These are phyloP conservation scores for Trichosporon asahii DNA, from an alignment of 1,284 basidiomycete species.

Conservation along the genomic window DNA sequence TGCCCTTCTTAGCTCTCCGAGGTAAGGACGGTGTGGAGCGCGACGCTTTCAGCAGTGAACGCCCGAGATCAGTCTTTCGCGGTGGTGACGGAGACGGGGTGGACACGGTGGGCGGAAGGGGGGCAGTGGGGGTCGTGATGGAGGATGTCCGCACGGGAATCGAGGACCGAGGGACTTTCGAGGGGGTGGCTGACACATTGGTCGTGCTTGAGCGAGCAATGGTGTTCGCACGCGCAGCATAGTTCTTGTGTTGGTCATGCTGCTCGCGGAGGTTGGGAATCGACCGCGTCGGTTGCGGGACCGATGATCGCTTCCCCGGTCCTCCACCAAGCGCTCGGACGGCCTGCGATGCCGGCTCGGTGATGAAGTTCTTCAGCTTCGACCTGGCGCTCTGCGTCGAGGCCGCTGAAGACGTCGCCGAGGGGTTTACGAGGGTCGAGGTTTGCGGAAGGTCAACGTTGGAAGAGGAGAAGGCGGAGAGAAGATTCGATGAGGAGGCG, in stretches of 20 bases:
- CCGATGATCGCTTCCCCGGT: neutral
- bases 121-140: neutral
- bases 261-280: constrained; percentile 2
- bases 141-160: neutral
- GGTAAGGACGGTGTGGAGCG: constrained; percentile 1
- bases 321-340: constrained; percentile 3
- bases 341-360: neutral
- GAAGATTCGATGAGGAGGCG: neutral
- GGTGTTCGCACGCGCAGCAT: constrained; percentile 1
- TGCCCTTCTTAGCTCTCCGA: constrained; percentile 1
- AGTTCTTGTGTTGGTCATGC: neutral
- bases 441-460: neutral
- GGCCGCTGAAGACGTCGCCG: neutral
- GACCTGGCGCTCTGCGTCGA: constrained; percentile 7
- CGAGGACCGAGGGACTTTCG: neutral
- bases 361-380: constrained; percentile 1
- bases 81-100: neutral
- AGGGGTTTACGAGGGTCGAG: neutral
- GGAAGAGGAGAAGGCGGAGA: neutral
- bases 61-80: neutral
- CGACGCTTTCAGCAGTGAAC: neutral
- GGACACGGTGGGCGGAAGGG: neutral
- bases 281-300: neutral
- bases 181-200: neutral
- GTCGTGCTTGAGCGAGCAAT: neutral